Evolutionary conservation across 108 stramenopile species (phyloP), one percentile per base, ranked within the genome.

Genomic region (Hondaea fermentalgiana): DNA sequence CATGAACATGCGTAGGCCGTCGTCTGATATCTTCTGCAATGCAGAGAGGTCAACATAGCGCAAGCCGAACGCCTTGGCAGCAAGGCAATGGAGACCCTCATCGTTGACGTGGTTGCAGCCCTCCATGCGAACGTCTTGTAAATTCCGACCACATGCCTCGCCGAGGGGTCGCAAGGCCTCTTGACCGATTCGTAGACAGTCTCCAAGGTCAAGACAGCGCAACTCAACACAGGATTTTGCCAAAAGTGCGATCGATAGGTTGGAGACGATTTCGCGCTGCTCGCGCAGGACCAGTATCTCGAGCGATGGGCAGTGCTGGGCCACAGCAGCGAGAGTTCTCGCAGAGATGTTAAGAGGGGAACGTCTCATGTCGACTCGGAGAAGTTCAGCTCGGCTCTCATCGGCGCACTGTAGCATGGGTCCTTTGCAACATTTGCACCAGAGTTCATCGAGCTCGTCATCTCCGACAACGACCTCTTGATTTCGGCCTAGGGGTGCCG

Each of bases 71-170:
- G 76, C 45, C 51, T 53, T 47, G 23, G 17, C 76, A 6, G 49
- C n/a, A 12, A 83, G 76, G 16, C 17, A 6, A 12, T 23, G 49
- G 0, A 83, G 51, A 10, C 76, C 51, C 17, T 83, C 49, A 53
- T 83, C 76, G n/a, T 47, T 83, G 6, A 83, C 51, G 45, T 47
- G n/a, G n/a, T 83, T 83, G 76, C 76, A 83, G 45, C n/a, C n/a
- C 1, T 12, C n/a, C 10, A 83, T 12, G 12, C 51, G 76, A 8
- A 53, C 4, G n/a, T 47, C 76, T 35, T 53, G 17, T 12, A 83
- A 16, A 3, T 12, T 55, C 45, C 43, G 51, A 8, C 49, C 45
- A 23, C 76, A 53, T 12, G n/a, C 19, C 10, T 28, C 19, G 6
- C 76, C 76, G 28, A 83, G 76, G 12, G 23, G n/a, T 23, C 28